These are phyloP conservation scores for Fusarium siculi DNA, from an alignment of 2,329 filamentous ascomycete species.

Conservation along the genomic window DNA sequence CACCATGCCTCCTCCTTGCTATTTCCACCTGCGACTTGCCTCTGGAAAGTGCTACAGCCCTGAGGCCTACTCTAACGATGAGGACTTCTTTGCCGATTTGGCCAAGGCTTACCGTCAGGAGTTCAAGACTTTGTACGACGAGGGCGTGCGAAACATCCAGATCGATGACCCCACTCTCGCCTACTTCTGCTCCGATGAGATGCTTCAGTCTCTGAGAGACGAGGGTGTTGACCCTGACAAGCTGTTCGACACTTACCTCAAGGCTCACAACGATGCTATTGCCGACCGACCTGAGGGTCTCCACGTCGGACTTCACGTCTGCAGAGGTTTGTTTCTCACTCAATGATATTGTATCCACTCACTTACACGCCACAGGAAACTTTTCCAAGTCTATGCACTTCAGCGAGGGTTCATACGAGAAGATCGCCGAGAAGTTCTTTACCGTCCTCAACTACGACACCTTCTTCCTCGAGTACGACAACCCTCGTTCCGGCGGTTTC, in stretches of 20 bases:
- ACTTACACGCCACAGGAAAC: constrained; percentile 55
- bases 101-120: constrained; percentile 66
- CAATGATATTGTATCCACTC: neutral
- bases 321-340: constrained; percentile 44
- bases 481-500: constrained; percentile 68
- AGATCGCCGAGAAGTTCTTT: constrained; percentile 70
- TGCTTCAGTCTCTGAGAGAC: constrained; percentile 67
- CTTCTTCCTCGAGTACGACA: constrained; percentile 72
- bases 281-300: constrained; percentile 70
- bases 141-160: constrained; percentile 66
- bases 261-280: constrained; percentile 78
- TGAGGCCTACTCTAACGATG: constrained; percentile 62
- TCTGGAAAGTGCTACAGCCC: constrained; percentile 64
- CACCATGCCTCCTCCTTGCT: constrained; percentile 73
- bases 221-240: constrained; percentile 70
- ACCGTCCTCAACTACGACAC: constrained; percentile 67
- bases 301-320: constrained; percentile 76
- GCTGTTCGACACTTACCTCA: constrained; percentile 76
- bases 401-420: constrained; percentile 71
- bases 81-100: constrained; percentile 67
- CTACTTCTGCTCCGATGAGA: constrained; percentile 75
- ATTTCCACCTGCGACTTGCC: constrained; percentile 69
- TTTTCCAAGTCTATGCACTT: constrained; percentile 72
- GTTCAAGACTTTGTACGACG: constrained; percentile 64
- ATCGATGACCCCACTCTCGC: constrained; percentile 72